Conservation (phyloP, 2,329 filamentous ascomycete species). For the Diplocarpon rosae region DNA sequence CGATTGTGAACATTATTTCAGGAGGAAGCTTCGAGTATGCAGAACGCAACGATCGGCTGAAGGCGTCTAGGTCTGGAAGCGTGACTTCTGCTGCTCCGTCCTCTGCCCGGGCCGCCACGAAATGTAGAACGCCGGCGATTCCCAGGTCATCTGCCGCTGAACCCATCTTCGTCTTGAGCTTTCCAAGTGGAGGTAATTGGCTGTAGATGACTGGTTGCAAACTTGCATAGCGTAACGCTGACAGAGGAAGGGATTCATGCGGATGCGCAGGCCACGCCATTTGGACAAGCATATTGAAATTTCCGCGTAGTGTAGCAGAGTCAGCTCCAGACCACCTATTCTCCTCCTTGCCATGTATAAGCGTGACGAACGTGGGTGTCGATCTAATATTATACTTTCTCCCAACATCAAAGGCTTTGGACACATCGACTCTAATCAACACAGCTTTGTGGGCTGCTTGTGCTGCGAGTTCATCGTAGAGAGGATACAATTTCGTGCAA, state of each 20-base stretch:
- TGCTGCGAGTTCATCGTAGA: constrained; percentile 69
- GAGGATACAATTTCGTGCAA: constrained; percentile 72
- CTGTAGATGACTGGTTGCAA: constrained; percentile 55
- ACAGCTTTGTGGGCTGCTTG: constrained; percentile 57
- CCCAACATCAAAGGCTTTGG: constrained; percentile 51
- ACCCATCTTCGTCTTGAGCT: constrained; percentile 71
- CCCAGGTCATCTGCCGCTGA: constrained; percentile 43
- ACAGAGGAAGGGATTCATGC: constrained; percentile 60
- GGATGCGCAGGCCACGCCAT: constrained; percentile 68
- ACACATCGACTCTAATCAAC: constrained; percentile 77
- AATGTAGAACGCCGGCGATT: constrained; percentile 55
- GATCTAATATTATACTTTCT: constrained; percentile 57
- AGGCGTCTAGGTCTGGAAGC: constrained; percentile 57
- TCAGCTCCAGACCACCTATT: constrained; percentile 76
- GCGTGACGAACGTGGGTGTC: constrained; percentile 85
- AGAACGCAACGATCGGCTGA: constrained; percentile 50
- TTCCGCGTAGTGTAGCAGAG: constrained; percentile 53
- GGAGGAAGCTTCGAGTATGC: constrained; percentile 45
- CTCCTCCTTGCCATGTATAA: constrained; percentile 62
- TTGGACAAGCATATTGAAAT: constrained; percentile 62
- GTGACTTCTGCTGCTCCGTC: constrained; percentile 52
- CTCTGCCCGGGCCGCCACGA: constrained; percentile 52
- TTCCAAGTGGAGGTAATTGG: constrained; percentile 73
- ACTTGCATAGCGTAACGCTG: constrained; percentile 53
- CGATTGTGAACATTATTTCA: constrained; percentile 63